Evolutionary conservation across 345 rosid genomes (phyloP).

Genomic region (Rhodomyrtus tomentosa): DNA sequence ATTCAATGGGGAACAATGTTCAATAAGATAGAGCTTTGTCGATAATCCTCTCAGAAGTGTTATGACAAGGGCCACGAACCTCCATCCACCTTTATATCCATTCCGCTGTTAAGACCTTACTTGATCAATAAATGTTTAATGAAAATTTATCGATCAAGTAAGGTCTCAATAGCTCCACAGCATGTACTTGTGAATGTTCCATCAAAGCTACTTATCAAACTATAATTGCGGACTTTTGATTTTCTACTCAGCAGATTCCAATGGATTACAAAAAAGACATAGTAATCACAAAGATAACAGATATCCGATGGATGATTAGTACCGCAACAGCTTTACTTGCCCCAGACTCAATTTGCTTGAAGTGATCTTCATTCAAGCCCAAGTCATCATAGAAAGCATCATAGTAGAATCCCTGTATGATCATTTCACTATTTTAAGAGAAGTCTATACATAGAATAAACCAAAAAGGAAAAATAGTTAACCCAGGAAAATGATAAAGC

Average conservation of each 20-base stretch:
- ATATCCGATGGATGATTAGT: slow-evolving; percentile 7
- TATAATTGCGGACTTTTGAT: background rate
- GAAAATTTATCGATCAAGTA: too few relatives aligned
- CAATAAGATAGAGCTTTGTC: background rate
- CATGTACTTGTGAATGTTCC: background rate
- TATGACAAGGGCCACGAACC: background rate
- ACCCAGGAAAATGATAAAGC: background rate
- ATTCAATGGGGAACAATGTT: background rate
- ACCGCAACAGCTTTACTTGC: slow-evolving; percentile 73
- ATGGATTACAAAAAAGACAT: background rate
- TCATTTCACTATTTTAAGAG: background rate
- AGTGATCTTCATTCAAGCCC: slow-evolving; percentile 83
- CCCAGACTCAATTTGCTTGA: slow-evolving; percentile 60
- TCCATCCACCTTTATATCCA: background rate
- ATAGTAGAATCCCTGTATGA: slow-evolving; percentile 86
- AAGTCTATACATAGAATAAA: background rate
- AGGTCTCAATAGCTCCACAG: background rate
- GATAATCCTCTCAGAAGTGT: background rate
- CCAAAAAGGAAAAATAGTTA: background rate
- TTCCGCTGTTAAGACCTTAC: background rate
- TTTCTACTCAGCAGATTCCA: background rate
- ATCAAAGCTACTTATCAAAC: background rate
- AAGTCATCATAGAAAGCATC: slow-evolving; percentile 89
- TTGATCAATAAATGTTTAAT: background rate
- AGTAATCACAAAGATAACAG: background rate